Percentiles rank a stretch among this genome's conserved stretches.
These are phyloP conservation scores for Antitrichia curtipendula DNA, from an alignment of 225 moss, liverwort and hornwort species.

Conservation along the genomic window DNA sequence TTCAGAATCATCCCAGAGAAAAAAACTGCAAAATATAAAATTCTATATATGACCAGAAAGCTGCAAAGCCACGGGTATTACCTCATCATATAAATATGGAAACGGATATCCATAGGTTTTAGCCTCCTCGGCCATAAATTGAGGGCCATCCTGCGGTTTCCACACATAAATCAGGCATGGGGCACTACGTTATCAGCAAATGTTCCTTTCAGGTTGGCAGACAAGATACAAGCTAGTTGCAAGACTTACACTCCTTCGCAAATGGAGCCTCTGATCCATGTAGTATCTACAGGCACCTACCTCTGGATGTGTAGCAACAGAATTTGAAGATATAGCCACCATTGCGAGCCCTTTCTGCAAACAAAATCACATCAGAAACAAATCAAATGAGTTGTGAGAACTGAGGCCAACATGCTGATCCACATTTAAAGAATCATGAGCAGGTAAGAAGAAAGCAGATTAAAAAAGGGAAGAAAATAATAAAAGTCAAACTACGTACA, in stretches of 20 bases:
- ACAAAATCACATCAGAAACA: neutral
- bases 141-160: conserved; percentile 58
- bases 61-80: neutral
- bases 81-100: conserved; percentile 82
- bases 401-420: neutral
- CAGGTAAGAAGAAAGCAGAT: neutral
- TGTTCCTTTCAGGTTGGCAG: neutral
- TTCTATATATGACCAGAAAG: neutral
- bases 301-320: conserved; percentile 64
- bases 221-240: neutral
- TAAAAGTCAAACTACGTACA: neutral
- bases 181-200: neutral
- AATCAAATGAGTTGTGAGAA: neutral
- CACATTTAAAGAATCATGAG: neutral
- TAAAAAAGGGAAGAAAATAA: neutral
- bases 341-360: conserved; percentile 67
- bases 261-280: neutral
- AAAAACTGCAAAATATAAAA: neutral
- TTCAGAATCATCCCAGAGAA: neutral
- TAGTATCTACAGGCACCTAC: conserved; percentile 6
- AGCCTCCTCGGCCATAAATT: conserved; percentile 69
- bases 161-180: neutral
- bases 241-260: neutral
- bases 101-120: conserved; percentile 49
- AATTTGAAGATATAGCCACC: conserved; percentile 79